Conservation (phyloP, 139 green algal genomes). For the Eudorina sp. region DNA sequence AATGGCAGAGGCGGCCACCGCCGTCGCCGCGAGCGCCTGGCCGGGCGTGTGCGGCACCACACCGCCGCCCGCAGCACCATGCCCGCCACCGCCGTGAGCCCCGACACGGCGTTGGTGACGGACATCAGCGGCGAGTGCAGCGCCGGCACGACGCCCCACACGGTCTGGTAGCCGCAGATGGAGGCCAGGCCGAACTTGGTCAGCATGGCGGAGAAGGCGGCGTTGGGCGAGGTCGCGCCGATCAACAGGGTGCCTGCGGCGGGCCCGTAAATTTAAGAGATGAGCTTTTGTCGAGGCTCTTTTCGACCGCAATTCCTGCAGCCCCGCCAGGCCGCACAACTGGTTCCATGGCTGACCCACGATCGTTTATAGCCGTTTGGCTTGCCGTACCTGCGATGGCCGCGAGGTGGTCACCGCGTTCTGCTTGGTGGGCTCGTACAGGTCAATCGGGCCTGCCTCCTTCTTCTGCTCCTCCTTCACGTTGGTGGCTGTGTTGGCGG, state of each 20-base stretch:
- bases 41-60: constrained; percentile 72
- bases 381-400: constrained; percentile 26
- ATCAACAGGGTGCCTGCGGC: constrained; percentile 17
- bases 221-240: constrained; percentile 68
- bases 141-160: constrained; percentile 88
- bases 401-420: constrained; percentile 51
- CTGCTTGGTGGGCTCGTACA: constrained; percentile 73
- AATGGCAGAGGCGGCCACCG: constrained; percentile 80
- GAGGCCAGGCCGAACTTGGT: constrained; percentile 88
- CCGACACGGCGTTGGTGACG: constrained; percentile 95
- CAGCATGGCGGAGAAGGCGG: constrained; percentile 84
- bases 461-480: constrained; percentile 46
- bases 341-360: no score
- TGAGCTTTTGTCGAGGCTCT: no score
- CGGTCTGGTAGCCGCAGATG: constrained; percentile 79
- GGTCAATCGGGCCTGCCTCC: constrained; percentile 61
- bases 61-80: constrained; percentile 82
- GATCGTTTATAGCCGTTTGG: no score
- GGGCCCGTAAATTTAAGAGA: no score
- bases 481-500: constrained; percentile 28
- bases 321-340: background rate
- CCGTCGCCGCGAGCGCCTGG: constrained; percentile 73
- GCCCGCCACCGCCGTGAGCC: constrained; percentile 75
- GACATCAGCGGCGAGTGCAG: constrained; percentile 95
- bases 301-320: background rate